Evolutionary conservation across 2,329 filamentous ascomycete genomes (phyloP), one percentile per base, ranked within the genome.

Genomic region (Trichophyton mentagrophytes): DNA sequence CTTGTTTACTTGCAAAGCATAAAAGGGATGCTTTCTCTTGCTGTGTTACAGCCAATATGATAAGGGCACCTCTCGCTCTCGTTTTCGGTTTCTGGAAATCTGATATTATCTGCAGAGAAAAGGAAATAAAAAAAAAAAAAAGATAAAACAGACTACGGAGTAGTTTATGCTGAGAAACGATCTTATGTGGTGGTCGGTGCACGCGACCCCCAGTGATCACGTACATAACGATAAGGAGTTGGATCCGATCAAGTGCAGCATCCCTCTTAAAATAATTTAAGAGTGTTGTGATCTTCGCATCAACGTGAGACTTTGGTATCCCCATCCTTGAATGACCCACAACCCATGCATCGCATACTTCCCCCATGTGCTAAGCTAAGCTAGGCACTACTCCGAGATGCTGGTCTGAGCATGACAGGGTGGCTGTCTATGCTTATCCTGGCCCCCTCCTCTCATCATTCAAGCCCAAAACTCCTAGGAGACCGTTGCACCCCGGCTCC

Each of bases 341-440:
- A 57, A 57, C 22, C 55, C 55, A 38, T 57, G 33, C 49, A 53
- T 53, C 49, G 49, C 49, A 53, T 30, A 59, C 33, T 44, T 47
- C 57, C 33, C 55, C 57, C 57, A 59, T 59, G 57, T 59, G 57
- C 40, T 59, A 47, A 46, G 33, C 55, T 57, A 40, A 57, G 38
- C 57, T 47, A 44, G 38, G 42, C 42, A 47, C 57, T 59, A 33
- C 57, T 59, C 57, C 57, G 57, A 46, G 42, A 59, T 59, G 57
- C 57, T 59, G 42, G 57, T 47, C 57, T 46, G 57, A 59, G 57
- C 57, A 59, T 44, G 57, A 59, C 42, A 44, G n/a, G 57, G 57
- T 59, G 40, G 38, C 25, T 46, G 42, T 59, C 57, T 36, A 59
- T 59, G 57, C 57, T 46, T 59, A 59, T 47, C 38, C 38, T 30